phyloP scores from a whole-genome alignment of 2,329 filamentous ascomycete genomes.

The Cytospora piceae region DNA sequence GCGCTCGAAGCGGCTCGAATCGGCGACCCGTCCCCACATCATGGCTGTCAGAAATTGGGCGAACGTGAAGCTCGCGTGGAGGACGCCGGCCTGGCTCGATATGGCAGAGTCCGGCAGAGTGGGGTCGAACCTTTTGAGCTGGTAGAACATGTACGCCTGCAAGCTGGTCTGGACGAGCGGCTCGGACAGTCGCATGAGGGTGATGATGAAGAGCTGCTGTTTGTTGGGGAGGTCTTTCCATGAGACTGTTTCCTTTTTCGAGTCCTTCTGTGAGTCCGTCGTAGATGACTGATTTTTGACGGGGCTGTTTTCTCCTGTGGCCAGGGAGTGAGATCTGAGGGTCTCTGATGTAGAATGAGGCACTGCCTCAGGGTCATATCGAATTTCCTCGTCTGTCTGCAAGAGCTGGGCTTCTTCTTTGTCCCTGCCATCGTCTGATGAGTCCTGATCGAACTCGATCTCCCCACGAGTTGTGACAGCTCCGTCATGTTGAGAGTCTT shows the following conservation, averaged over 20 bases:
- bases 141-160: slow-evolving; percentile 81
- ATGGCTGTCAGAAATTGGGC: slow-evolving; percentile 84
- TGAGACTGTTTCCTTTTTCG: slow-evolving; percentile 52
- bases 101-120: slow-evolving; percentile 65
- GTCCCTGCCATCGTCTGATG: neutral
- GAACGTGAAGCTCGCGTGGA: slow-evolving; percentile 79
- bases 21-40: slow-evolving; percentile 75
- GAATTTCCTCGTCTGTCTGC: slow-evolving; percentile 3
- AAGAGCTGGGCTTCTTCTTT: neutral
- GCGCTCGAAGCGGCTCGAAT: slow-evolving; percentile 66
- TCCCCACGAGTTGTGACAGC: slow-evolving; percentile 1
- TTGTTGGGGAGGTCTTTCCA: slow-evolving; percentile 79
- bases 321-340: neutral
- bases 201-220: slow-evolving; percentile 76
- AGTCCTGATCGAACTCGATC: neutral
- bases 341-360: neutral
- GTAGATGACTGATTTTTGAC: neutral
- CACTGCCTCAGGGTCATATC: neutral
- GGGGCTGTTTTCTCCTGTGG: neutral
- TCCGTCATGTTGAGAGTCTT: neutral
- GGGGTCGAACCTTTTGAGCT: slow-evolving; percentile 75
- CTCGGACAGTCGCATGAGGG: slow-evolving; percentile 78
- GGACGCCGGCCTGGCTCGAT: slow-evolving; percentile 74
- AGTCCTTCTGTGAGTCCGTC: neutral
- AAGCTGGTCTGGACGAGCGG: slow-evolving; percentile 80